A percentile compares a stretch with the other conserved stretches of the same genome.
phyloP scores from a whole-genome alignment of 1,284 basidiomycete species.

The Ustilago nuda region DNA sequence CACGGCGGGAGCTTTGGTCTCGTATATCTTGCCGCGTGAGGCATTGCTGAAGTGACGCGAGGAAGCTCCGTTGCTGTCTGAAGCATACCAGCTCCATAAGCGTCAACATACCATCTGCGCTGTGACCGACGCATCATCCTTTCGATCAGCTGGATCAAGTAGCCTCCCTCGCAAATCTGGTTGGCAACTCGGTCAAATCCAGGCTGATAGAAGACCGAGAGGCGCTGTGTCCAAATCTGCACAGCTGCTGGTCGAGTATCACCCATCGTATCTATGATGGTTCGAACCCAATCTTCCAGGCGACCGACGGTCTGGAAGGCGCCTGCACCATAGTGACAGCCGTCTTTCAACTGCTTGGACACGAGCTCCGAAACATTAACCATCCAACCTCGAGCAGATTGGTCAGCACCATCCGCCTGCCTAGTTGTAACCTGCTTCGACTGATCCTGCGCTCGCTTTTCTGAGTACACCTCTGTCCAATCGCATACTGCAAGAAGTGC shows the following conservation, averaged over 20 bases:
- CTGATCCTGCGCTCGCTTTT: conserved; percentile 7
- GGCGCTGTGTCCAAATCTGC: conserved; percentile 70
- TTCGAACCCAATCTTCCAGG: conserved; percentile 72
- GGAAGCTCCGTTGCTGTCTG: conserved; percentile 23
- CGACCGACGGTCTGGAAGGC: conserved; percentile 69
- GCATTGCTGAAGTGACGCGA: conserved; percentile 12
- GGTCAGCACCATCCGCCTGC: not conserved
- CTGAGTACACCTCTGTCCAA: conserved; percentile 72
- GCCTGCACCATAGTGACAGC: conserved; percentile 71
- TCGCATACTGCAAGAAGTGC: conserved; percentile 74
- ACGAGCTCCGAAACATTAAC: conserved; percentile 72
- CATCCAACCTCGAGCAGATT: conserved; percentile 71
- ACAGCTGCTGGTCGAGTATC: conserved; percentile 60
- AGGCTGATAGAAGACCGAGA: conserved; percentile 70
- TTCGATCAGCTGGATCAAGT: conserved; percentile 74
- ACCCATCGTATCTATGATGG: conserved; percentile 68
- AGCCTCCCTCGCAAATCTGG: conserved; percentile 73
- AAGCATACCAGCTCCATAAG: conserved; percentile 32
- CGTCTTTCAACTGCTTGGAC: conserved; percentile 72
- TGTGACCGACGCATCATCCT: conserved; percentile 73
- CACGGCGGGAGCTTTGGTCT: conserved; percentile 70
- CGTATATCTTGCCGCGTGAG: conserved; percentile 57
- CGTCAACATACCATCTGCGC: conserved; percentile 73
- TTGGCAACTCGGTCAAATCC: conserved; percentile 58
- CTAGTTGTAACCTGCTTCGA: not conserved